These are phyloP conservation scores for Vitis riparia DNA, from an alignment of 164 flowering plant genomes.

Conservation along the genomic window DNA sequence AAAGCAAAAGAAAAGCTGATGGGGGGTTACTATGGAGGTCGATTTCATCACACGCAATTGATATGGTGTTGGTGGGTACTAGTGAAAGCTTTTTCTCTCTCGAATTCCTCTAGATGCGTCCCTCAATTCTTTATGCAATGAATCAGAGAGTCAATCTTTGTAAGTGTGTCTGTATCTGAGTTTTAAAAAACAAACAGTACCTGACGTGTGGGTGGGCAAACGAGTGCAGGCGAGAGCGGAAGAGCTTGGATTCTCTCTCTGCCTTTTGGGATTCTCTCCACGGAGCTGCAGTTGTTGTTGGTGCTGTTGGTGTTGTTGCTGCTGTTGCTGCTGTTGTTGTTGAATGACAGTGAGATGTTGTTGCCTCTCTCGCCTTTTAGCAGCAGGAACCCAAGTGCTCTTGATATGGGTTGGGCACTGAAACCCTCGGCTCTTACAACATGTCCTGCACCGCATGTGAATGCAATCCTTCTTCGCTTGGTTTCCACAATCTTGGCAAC, in stretches of 20 bases:
- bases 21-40: conserved; percentile 13
- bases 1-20: conserved; percentile 15
- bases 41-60: conserved; percentile 37
- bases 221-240: conserved; percentile 47
- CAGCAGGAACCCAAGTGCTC: conserved; percentile 89
- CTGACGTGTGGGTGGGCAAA: conserved; percentile 43
- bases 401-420: conserved; percentile 74
- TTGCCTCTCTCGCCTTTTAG: conserved; percentile 69
- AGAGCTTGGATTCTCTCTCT: conserved; percentile 43
- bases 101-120: conserved; percentile 5
- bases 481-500: conserved; percentile 86
- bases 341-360: conserved; percentile 47
- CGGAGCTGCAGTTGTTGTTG: conserved; percentile 21
- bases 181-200: conserved; percentile 20
- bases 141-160: neutral
- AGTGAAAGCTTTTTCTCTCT: conserved; percentile 2
- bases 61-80: conserved; percentile 1
- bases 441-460: conserved; percentile 77
- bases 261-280: conserved; percentile 46
- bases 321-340: conserved; percentile 32
- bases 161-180: conserved; percentile 2
- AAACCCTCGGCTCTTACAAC: conserved; percentile 82
- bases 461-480: conserved; percentile 84
- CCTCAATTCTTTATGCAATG: conserved; percentile 1
- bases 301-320: conserved; percentile 33